phyloP scores from a whole-genome alignment of 192 early-diverging fungal genomes.

The Diversispora epigaea region DNA sequence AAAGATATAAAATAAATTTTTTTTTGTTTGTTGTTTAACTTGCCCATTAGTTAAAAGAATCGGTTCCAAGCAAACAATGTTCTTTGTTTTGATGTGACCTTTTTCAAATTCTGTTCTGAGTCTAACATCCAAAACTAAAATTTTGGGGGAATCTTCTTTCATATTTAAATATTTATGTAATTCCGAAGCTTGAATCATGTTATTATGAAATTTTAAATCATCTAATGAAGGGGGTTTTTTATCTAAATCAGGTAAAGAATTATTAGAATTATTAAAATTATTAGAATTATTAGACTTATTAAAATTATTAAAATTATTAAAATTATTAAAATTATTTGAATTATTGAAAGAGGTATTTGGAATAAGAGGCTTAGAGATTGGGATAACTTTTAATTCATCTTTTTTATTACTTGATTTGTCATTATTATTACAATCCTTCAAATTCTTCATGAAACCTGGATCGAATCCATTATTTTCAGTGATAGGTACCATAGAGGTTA shows the following conservation, averaged over 20 bases:
- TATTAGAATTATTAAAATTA: neutral
- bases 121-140: slow-evolving; percentile 30
- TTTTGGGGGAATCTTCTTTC: neutral
- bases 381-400: no score
- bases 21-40: neutral
- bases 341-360: no score
- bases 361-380: no score
- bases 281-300: neutral
- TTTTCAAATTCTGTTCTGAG: neutral
- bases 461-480: neutral
- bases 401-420: no score
- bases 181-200: neutral
- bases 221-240: neutral
- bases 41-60: slow-evolving; percentile 21
- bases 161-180: neutral
- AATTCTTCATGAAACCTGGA: neutral
- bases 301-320: no score
- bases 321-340: no score
- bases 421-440: neutral
- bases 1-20: neutral
- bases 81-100: slow-evolving; percentile 30
- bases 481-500: neutral
- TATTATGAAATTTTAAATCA: neutral
- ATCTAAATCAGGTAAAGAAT: neutral
- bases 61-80: slow-evolving; percentile 31